These are phyloP conservation scores for Thielaviopsis punctulata DNA, from an alignment of 2,329 filamentous ascomycete genomes.

Conservation along the genomic window DNA sequence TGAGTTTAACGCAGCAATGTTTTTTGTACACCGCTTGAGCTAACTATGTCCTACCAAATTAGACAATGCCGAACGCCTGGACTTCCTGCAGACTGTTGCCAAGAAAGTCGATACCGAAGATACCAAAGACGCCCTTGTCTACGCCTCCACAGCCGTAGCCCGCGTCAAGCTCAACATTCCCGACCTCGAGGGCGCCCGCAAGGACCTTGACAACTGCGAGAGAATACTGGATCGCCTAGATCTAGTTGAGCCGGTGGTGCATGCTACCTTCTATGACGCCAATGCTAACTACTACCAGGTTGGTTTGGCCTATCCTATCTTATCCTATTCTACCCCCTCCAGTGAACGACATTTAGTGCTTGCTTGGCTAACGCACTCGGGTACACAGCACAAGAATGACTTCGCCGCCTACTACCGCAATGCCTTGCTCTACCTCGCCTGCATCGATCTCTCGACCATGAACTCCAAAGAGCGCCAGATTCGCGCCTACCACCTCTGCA, in stretches of 20 bases:
- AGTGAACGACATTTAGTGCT: too few species aligned
- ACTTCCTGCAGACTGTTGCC: constrained; percentile 68
- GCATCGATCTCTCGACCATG: constrained; percentile 68
- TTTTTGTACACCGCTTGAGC: not conserved
- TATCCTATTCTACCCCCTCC: too few species aligned
- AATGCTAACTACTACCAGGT: constrained; percentile 89
- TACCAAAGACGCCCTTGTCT: constrained; percentile 90
- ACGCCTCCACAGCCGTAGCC: constrained; percentile 79
- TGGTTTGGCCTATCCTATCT: constrained; percentile 7
- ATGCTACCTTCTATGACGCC: constrained; percentile 89
- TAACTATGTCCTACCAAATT: not conserved
- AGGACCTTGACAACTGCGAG: constrained; percentile 76
- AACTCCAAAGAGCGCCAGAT: constrained; percentile 57
- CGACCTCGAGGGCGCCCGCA: constrained; percentile 66
- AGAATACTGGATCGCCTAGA: constrained; percentile 81
- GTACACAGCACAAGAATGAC: constrained; percentile 50
- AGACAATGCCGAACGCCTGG: constrained; percentile 77
- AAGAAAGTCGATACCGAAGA: constrained; percentile 81
- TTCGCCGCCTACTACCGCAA: constrained; percentile 97
- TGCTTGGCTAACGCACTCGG: not conserved
- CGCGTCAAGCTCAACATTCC: constrained; percentile 67
- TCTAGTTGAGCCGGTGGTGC: constrained; percentile 85
- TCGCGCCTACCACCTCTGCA: constrained; percentile 80
- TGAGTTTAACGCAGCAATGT: constrained; percentile 22
- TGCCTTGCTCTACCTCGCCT: constrained; percentile 91